Evolutionary conservation across 164 flowering plant genomes (phyloP).

Genomic region (Chimonanthus praecox): DNA sequence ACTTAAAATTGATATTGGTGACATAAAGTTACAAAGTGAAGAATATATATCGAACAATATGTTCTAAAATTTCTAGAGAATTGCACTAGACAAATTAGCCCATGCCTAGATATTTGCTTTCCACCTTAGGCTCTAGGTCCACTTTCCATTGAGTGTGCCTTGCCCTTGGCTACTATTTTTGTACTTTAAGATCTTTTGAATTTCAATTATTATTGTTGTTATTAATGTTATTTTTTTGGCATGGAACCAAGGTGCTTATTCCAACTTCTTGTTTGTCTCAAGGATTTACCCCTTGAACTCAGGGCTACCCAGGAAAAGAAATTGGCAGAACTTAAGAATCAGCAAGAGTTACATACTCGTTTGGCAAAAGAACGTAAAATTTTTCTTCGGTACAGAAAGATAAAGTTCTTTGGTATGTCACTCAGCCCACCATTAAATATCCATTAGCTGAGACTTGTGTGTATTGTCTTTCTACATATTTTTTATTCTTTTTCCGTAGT

Average conservation of each 20-base stretch:
- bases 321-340: constrained; percentile 73
- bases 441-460: not conserved
- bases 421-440: not conserved
- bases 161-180: no score
- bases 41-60: no score
- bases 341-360: constrained; percentile 67
- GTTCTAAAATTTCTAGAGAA: no score
- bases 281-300: constrained; percentile 76
- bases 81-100: no score
- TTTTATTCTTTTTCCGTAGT: not conserved
- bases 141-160: no score
- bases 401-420: constrained; percentile 78
- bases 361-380: constrained; percentile 70
- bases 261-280: constrained; percentile 12
- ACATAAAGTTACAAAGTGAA: no score
- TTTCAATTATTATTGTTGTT: no score
- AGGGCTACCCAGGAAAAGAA: constrained; percentile 70
- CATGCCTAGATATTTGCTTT: no score
- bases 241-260: not conserved
- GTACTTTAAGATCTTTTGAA: no score
- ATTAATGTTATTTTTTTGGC: not conserved
- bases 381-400: constrained; percentile 66
- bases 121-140: no score
- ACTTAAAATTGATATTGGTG: no score
- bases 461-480: not conserved